phyloP scores from a whole-genome alignment of 2,329 filamentous ascomycete genomes.

The Alternaria sp. region DNA sequence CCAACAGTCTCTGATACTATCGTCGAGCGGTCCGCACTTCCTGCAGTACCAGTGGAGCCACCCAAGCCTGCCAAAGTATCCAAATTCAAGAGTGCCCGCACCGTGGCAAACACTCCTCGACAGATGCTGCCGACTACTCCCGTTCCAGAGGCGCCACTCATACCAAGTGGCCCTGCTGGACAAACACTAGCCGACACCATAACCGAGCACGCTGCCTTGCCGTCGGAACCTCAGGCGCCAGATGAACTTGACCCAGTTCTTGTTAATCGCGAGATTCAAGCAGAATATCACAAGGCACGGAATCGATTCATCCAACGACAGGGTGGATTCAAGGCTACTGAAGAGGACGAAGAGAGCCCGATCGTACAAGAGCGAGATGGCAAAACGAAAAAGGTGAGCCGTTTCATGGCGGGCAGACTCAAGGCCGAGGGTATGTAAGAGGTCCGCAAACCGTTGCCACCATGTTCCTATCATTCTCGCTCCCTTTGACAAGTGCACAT shows the following conservation, averaged over 20 bases:
- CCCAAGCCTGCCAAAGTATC: conserved; percentile 50
- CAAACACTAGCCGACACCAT: conserved; percentile 67
- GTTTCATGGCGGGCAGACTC: conserved; percentile 76
- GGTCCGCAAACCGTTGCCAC: conserved; percentile 1
- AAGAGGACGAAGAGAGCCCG: conserved; percentile 71
- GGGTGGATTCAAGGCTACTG: conserved; percentile 76
- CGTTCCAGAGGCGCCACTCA: conserved; percentile 38
- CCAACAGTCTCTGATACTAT: conserved; percentile 48
- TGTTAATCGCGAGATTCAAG: conserved; percentile 78
- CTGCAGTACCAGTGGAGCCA: conserved; percentile 23
- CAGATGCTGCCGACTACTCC: conserved; percentile 35
- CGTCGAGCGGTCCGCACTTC: conserved; percentile 41
- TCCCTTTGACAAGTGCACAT: background rate
- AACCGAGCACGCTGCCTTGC: conserved; percentile 59
- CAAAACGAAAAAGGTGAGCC: conserved; percentile 68
- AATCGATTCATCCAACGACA: conserved; percentile 84
- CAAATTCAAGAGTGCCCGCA: conserved; percentile 52
- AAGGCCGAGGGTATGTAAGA: conserved; percentile 44
- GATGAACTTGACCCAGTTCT: conserved; percentile 72
- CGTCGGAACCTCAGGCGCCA: conserved; percentile 51
- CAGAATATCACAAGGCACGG: conserved; percentile 82
- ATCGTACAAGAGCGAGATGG: conserved; percentile 73
- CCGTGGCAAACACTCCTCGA: conserved; percentile 28
- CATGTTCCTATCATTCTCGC: background rate
- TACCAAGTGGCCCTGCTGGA: conserved; percentile 54